These are phyloP conservation scores for Xylariaceae sp. DNA, from an alignment of 2,329 filamentous ascomycete species.

Conservation along the genomic window DNA sequence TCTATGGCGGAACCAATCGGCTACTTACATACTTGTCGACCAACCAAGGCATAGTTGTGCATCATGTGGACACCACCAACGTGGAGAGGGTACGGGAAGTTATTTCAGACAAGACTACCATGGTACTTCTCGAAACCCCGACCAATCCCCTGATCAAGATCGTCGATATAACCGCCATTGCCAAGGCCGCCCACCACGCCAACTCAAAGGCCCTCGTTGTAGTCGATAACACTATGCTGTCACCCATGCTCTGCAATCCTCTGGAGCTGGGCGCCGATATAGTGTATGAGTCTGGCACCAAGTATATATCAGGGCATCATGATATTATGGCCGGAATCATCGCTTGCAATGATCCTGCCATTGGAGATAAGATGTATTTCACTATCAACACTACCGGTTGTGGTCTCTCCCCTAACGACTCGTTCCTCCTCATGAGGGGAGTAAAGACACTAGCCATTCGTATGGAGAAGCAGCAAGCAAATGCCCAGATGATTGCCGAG, in stretches of 20 bases:
- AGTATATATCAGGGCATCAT: conserved; percentile 97
- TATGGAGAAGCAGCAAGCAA: conserved; percentile 98
- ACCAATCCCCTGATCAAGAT: conserved; percentile 99
- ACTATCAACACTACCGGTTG: conserved; percentile 97
- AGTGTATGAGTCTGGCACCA: conserved; percentile 96
- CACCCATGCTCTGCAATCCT: conserved; percentile 90
- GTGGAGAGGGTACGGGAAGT: conserved; percentile 72
- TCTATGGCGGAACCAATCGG: conserved; percentile 95
- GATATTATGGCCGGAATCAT: conserved; percentile 99
- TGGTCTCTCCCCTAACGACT: conserved; percentile 92
- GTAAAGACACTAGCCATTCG: conserved; percentile 96
- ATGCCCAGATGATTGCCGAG: conserved; percentile 87
- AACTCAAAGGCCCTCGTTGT: conserved; percentile 84
- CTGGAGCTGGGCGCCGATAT: conserved; percentile 94
- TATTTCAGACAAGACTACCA: conserved; percentile 81
- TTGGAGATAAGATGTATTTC: conserved; percentile 93
- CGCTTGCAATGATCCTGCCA: conserved; percentile 79
- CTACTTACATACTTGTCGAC: conserved; percentile 90
- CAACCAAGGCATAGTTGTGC: conserved; percentile 89
- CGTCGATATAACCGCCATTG: conserved; percentile 85
- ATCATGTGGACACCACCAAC: conserved; percentile 93
- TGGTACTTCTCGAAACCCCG: conserved; percentile 95
- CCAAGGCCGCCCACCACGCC: conserved; percentile 74
- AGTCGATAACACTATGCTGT: conserved; percentile 99
- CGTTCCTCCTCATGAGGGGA: conserved; percentile 92